A percentile compares a stretch with the other conserved stretches of the same genome.
phyloP scores from a whole-genome alignment of 768 basidiomycete species.

The Suillus luteus region DNA sequence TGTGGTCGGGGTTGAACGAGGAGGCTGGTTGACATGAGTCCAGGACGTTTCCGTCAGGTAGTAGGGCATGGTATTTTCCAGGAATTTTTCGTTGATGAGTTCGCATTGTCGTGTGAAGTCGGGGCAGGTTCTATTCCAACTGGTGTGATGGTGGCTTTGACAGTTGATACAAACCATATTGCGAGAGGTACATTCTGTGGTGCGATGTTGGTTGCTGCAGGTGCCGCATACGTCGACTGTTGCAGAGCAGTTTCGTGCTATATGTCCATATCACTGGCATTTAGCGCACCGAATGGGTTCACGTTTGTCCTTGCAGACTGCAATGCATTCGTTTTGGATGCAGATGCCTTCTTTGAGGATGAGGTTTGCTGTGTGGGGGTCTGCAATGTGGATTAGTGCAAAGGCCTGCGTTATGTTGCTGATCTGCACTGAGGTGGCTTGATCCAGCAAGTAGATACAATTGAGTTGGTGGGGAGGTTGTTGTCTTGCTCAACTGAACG shows the following conservation, averaged over 20 bases:
- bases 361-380: slow-evolving; percentile 24
- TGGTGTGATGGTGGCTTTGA: slow-evolving; percentile 7
- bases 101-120: neutral
- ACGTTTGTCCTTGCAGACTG: slow-evolving; percentile 15
- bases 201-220: slow-evolving; percentile 2
- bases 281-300: neutral
- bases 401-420: slow-evolving; percentile 25
- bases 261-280: slow-evolving; percentile 3
- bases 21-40: neutral
- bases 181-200: neutral
- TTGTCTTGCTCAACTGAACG: slow-evolving; percentile 19
- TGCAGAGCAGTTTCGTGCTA: neutral
- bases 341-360: slow-evolving; percentile 24
- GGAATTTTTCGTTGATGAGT: neutral
- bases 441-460: slow-evolving; percentile 27
- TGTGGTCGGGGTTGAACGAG: neutral
- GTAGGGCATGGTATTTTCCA: neutral
- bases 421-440: slow-evolving; percentile 21
- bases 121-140: slow-evolving; percentile 14
- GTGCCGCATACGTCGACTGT: neutral
- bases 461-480: slow-evolving; percentile 6
- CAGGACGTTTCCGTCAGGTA: neutral
- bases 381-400: slow-evolving; percentile 23
- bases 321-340: slow-evolving; percentile 18
- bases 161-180: neutral